Conservation (phyloP, 23 red algal genomes). For the Gracilaria gracilis region DNA sequence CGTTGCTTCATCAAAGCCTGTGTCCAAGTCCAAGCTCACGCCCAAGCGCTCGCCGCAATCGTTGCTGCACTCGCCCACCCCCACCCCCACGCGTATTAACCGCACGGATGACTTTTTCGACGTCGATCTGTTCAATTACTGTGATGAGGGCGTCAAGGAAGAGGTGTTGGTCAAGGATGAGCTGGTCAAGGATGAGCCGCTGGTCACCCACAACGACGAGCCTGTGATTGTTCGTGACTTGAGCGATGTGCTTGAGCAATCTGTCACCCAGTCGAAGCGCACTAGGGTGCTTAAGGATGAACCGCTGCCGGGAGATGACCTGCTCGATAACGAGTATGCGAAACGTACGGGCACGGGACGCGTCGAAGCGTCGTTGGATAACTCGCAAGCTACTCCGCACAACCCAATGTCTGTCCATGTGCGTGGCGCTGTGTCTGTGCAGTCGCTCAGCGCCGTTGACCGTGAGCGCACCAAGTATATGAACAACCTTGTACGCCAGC, state of each 20-base stretch:
- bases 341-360: slow-evolving; percentile 44
- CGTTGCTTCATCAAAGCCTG: background rate
- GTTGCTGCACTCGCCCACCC: slow-evolving; percentile 33
- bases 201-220: background rate
- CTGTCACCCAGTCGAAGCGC: background rate
- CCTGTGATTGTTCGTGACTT: background rate
- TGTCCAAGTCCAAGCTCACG: background rate
- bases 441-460: background rate
- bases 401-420: background rate
- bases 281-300: background rate
- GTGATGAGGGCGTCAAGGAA: background rate
- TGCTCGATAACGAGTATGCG: slow-evolving; percentile 9
- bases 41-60: background rate
- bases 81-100: slow-evolving; percentile 29
- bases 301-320: slow-evolving; percentile 10
- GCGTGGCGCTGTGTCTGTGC: background rate
- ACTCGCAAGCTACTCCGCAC: background rate
- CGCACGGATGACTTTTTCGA: slow-evolving; percentile 27
- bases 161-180: background rate
- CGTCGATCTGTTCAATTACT: slow-evolving; percentile 65
- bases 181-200: background rate
- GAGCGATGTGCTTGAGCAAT: background rate
- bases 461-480: background rate
- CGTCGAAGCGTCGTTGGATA: slow-evolving; percentile 39
- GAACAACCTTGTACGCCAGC: slow-evolving; percentile 25